Base-by-base conservation (phyloP, 441 rosid genomes). In the Euphorbia celastroides region DNA sequence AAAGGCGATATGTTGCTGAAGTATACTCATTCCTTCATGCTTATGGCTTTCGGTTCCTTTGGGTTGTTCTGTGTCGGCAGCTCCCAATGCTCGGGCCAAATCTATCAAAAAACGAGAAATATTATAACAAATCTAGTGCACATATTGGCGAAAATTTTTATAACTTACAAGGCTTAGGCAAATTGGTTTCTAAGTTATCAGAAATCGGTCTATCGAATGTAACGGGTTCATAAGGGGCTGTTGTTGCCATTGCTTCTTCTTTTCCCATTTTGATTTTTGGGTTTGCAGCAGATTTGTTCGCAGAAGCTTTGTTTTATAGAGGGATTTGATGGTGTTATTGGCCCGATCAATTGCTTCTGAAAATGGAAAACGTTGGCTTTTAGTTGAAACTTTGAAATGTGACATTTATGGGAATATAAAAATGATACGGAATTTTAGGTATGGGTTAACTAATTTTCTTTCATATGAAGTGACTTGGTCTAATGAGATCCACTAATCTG, bases 1-100 rank as follows among this genome's bases (percentile, higher is more conserved):
- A 75, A 87, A 88, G 76, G 89, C 88, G 0, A 74, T 92, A 75
- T 93, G 97, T 69, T 90, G 96, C 74, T 93, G 96, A 74, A 90
- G 88, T n/a, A 90, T 97, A 65, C 83, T 86, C 66, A 86, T 30
- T 30, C 84, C 79, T 48, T 73, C 7, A 73, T 81, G 78, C 22
- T 58, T 58, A 48, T 81, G 88, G 7, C 83, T 88, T 12, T 80
- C 70, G 44, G 96, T 87, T 73, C 96, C 97, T 16, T 75, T 38
- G 0, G 89, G 93, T 67, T 88, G 82, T 20, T 84, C 85, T 2
- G 78, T 62, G 68, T 90, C 97, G 0, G 89, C 85, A 72, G 94
- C 96, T 65, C 59, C 50, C 77, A 93, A 60, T 69, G 89, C 98
- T 75, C 98, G 81, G 1, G 94, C 78, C 87, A 90, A 38, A 75